Conservation (phyloP, 1,284 basidiomycete species). For the Ceratobasidium theobromae region DNA sequence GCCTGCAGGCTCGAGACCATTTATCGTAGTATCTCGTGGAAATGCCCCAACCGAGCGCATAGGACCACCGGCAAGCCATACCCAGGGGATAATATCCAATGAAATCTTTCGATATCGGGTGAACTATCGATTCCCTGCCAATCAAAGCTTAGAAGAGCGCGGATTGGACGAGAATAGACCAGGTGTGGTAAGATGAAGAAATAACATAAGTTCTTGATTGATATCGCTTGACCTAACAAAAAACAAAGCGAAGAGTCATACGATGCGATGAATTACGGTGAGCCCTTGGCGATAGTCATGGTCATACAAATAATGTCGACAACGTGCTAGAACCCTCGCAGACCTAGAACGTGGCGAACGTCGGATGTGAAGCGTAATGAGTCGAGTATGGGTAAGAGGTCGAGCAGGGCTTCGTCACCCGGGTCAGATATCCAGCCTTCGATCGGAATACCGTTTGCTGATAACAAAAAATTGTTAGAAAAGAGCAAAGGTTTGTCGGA, state of each 20-base stretch:
- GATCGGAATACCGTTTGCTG: constrained; percentile 97
- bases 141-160: too few relatives aligned
- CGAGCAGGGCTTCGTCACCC: constrained; percentile 92
- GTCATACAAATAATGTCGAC: background rate
- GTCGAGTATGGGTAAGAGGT: constrained; percentile 93
- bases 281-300: too few relatives aligned
- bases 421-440: constrained; percentile 99
- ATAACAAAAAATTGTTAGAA: constrained; percentile 18
- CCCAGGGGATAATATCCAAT: too few relatives aligned
- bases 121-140: too few relatives aligned
- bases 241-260: background rate
- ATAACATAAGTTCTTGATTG: constrained; percentile 23
- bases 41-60: too few relatives aligned
- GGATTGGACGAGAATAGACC: too few relatives aligned
- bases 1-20: too few relatives aligned
- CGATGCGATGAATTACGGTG: background rate
- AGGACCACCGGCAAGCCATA: too few relatives aligned
- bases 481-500: background rate
- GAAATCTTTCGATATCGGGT: too few relatives aligned
- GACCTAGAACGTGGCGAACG: constrained; percentile 88
- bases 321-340: constrained; percentile 44
- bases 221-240: background rate
- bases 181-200: background rate
- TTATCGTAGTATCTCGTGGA: too few relatives aligned
- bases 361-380: constrained; percentile 94